phyloP scores from a whole-genome alignment of 2,329 filamentous ascomycete genomes.

The Arachnomyces sp. region DNA sequence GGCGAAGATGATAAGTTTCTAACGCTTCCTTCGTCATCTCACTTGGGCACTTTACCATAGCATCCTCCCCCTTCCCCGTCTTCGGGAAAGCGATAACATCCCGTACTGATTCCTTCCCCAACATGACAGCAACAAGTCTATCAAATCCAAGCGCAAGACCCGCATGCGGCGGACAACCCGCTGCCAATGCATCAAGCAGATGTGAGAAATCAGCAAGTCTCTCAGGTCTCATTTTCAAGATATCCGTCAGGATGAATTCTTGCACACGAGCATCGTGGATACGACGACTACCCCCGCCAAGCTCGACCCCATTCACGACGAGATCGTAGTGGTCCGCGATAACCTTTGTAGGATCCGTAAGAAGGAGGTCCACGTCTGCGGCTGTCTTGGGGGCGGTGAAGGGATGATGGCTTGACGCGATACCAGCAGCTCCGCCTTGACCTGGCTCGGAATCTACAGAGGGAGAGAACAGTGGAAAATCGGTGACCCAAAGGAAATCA shows the following conservation, averaged over 20 bases:
- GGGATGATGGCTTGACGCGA: constrained; percentile 86
- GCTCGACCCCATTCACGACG: constrained; percentile 88
- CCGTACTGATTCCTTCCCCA: constrained; percentile 66
- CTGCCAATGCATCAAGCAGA: constrained; percentile 69
- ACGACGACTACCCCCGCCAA: constrained; percentile 86
- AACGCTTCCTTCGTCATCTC: constrained; percentile 55
- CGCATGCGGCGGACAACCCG: constrained; percentile 89
- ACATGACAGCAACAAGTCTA: constrained; percentile 71
- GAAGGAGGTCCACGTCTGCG: constrained; percentile 66
- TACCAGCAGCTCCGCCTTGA: constrained; percentile 72
- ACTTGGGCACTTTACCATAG: constrained; percentile 71
- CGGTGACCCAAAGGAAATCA: constrained; percentile 74
- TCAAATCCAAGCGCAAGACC: constrained; percentile 93
- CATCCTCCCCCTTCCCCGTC: constrained; percentile 79
- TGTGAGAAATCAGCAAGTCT: constrained; percentile 78
- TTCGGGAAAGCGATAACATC: constrained; percentile 98
- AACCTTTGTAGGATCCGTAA: constrained; percentile 62
- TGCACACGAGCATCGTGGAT: constrained; percentile 82
- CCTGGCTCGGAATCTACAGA: constrained; percentile 59
- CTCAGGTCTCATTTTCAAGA: constrained; percentile 67
- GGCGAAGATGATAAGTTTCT: constrained; percentile 51
- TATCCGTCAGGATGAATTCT: constrained; percentile 72
- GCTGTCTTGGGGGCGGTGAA: constrained; percentile 79
- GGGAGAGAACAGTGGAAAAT: constrained; percentile 89
- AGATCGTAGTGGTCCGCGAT: constrained; percentile 90